phyloP scores from a whole-genome alignment of 768 basidiomycete genomes.

The Hygrophorus pudorinus region DNA sequence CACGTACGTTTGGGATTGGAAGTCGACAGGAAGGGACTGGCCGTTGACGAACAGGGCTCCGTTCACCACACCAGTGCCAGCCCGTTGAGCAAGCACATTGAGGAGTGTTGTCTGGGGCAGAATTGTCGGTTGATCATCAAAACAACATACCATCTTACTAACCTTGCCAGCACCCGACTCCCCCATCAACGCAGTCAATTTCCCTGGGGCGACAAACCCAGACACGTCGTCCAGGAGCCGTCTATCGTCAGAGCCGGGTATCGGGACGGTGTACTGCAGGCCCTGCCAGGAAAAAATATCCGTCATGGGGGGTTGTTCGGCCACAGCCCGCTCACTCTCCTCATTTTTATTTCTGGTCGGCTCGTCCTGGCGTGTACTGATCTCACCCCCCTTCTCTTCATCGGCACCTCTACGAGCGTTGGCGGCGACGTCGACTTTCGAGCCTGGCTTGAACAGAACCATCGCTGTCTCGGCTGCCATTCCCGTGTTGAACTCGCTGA shows the following conservation, averaged over 20 bases:
- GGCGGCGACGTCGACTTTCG: slow-evolving; percentile 24
- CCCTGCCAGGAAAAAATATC: slow-evolving; percentile 78
- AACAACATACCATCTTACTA: slow-evolving; percentile 35
- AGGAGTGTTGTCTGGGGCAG: slow-evolving; percentile 44
- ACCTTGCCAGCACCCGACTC: slow-evolving; percentile 38
- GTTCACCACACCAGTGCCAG: slow-evolving; percentile 33
- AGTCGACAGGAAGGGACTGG: slow-evolving; percentile 41
- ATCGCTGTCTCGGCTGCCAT: slow-evolving; percentile 28
- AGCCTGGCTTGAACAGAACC: slow-evolving; percentile 57
- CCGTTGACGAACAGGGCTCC: slow-evolving; percentile 51
- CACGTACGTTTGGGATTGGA: slow-evolving; percentile 48
- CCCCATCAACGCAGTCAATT: slow-evolving; percentile 71
- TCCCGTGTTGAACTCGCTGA: slow-evolving; percentile 46
- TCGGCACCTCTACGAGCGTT: slow-evolving; percentile 21
- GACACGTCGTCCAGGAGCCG: slow-evolving; percentile 61
- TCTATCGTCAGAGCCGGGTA: slow-evolving; percentile 33
- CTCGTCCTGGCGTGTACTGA: no score
- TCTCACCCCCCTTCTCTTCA: slow-evolving; percentile 22
- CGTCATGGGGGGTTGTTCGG: slow-evolving; percentile 32
- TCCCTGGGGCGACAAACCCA: slow-evolving; percentile 80
- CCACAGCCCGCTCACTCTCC: slow-evolving; percentile 21
- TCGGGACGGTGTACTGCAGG: slow-evolving; percentile 55
- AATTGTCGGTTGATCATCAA: slow-evolving; percentile 17
- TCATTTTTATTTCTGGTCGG: no score
- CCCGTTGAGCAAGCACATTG: slow-evolving; percentile 46